Base-by-base conservation (phyloP, 2,329 filamentous ascomycete genomes). In the Gyromitra esculenta region DNA sequence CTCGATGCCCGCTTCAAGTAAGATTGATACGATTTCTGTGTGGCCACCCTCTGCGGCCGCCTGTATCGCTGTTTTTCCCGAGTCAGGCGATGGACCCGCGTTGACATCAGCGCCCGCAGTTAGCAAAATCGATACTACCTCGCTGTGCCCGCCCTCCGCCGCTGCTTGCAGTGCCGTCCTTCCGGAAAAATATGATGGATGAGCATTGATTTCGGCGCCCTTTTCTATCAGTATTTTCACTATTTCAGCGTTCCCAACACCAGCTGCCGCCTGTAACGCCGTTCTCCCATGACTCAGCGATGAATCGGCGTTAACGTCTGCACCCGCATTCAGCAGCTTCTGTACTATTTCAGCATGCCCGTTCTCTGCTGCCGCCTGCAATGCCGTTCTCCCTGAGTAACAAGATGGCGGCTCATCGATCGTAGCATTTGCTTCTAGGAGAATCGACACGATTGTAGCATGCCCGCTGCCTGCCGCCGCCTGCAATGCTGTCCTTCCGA, bases 101-200 rank as follows among this genome's bases (percentile, higher is more conserved):
- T 25, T 41, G 8, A 60, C 6, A 8, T 54, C 2, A 11, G 43
- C 62, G 13, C 43, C 43, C 5, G 62, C 43, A 11, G 35, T 15
- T 8, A 64, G 43, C 5, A 64, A 13, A n/a, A 21, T 39, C 62
- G 43, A 50, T 18, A 64, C 62, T 9, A 64, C n/a, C 8, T n/a
- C 43, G 4, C 21, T 13, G 37, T 64, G 41, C 25, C 41, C 62
- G 18, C 62, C 62, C 18, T 25, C 50, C 50, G 50, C 50, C n/a
- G 48, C 48, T 5, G 45, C 45, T 18, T 50, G 45, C 15, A 50
- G 41, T 25, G 13, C 45, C 13, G 43, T 48, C 9, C 45, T 48
- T n/a, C 39, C 18, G n/a, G 25, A 35, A 21, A n/a, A 15, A n/a
- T 65, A 7, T 37, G 43, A 8, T 18, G 62, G 45, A 6, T 6